phyloP scores from a whole-genome alignment of 2,329 filamentous ascomycete genomes.

The Talaromyces islandicus region DNA sequence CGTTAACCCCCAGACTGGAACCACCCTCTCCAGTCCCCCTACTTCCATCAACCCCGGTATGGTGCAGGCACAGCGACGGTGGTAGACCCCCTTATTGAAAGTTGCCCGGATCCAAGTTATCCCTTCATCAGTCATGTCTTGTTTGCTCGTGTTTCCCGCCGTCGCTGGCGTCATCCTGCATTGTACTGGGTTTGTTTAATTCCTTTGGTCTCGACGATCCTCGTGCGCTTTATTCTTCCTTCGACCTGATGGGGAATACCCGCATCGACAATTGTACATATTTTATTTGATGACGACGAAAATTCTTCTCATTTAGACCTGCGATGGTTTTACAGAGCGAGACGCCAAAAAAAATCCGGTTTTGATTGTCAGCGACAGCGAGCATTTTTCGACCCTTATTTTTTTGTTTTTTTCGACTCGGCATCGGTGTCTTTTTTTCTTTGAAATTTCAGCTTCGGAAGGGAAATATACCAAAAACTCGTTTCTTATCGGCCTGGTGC shows the following conservation, averaged over 20 bases:
- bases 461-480: slow-evolving; percentile 19
- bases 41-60: slow-evolving; percentile 62
- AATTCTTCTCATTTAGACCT: slow-evolving; percentile 19
- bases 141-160: slow-evolving; percentile 17
- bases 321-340: slow-evolving; percentile 9
- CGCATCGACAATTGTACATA: slow-evolving; percentile 10
- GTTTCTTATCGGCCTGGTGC: slow-evolving; percentile 22
- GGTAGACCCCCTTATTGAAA: slow-evolving; percentile 25
- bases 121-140: slow-evolving; percentile 25
- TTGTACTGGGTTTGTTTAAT: slow-evolving; percentile 16
- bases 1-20: slow-evolving; percentile 88
- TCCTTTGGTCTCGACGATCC: slow-evolving; percentile 9
- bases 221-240: slow-evolving; percentile 3
- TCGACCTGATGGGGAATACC: slow-evolving; percentile 1
- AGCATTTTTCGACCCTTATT: slow-evolving; percentile 22
- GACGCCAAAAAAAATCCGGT: slow-evolving; percentile 25
- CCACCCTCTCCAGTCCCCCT: slow-evolving; percentile 81
- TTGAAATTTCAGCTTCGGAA: slow-evolving; percentile 30
- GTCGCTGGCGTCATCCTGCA: slow-evolving; percentile 27
- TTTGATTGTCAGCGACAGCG: slow-evolving; percentile 37
- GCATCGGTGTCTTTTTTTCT: slow-evolving; percentile 21
- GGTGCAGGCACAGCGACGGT: slow-evolving; percentile 49
- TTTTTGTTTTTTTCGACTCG: slow-evolving; percentile 19
- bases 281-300: slow-evolving; percentile 13
- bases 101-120: slow-evolving; percentile 16